Conservation (phyloP, 2,329 filamentous ascomycete genomes). For the Colletotrichum liriopes region DNA sequence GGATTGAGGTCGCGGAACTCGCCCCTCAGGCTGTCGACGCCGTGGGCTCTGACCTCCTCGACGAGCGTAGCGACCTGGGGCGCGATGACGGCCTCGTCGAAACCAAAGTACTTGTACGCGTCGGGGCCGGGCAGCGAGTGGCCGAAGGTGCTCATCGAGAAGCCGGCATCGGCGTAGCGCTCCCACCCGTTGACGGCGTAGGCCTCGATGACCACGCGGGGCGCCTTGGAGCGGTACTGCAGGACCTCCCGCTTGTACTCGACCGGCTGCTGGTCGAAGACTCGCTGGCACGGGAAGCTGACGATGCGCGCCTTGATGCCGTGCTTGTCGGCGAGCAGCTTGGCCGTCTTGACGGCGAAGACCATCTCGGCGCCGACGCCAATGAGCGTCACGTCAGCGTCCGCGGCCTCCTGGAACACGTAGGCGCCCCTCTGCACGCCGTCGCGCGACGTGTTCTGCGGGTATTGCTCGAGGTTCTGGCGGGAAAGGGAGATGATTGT, state of each 20-base stretch:
- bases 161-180: conserved; percentile 71
- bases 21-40: conserved; percentile 45
- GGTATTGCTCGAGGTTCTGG: conserved; percentile 57
- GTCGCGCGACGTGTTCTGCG: conserved; percentile 62
- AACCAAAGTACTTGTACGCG: conserved; percentile 69
- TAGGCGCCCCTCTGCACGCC: conserved; percentile 63
- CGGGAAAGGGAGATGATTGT: conserved; percentile 66
- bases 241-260: conserved; percentile 64
- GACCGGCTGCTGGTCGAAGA: conserved; percentile 59
- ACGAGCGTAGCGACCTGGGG: conserved; percentile 52
- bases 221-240: conserved; percentile 57
- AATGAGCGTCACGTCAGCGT: conserved; percentile 62
- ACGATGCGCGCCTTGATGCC: conserved; percentile 58
- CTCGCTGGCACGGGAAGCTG: conserved; percentile 62
- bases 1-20: conserved; percentile 48
- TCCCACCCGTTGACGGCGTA: conserved; percentile 73
- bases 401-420: conserved; percentile 59
- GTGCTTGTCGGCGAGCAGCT: conserved; percentile 56
- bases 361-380: conserved; percentile 56
- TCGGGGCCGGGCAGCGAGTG: conserved; percentile 69
- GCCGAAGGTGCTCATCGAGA: conserved; percentile 68
- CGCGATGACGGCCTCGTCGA: conserved; percentile 60
- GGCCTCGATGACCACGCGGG: conserved; percentile 72
- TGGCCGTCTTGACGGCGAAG: conserved; percentile 53
- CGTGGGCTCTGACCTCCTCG: conserved; percentile 46